These are phyloP conservation scores for Dillenia suffruticosa DNA, from an alignment of 164 flowering plant species.

Conservation along the genomic window DNA sequence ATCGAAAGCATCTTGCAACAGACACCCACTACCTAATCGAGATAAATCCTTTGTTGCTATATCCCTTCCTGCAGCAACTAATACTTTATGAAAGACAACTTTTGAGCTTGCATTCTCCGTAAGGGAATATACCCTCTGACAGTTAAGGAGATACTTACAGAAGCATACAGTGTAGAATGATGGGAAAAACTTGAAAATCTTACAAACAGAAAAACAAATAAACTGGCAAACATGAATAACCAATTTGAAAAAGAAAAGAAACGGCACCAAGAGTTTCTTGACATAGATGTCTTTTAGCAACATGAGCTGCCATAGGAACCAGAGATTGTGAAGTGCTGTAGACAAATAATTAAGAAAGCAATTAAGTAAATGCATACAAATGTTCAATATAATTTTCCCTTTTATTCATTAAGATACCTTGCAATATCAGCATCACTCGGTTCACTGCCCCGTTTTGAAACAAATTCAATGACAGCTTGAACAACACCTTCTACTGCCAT, in stretches of 20 bases:
- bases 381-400: too few relatives aligned
- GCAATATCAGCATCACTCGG: too few relatives aligned
- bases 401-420: too few relatives aligned
- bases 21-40: conserved; percentile 46
- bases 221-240: neutral
- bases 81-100: conserved; percentile 79
- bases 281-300: conserved; percentile 83
- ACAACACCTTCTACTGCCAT: too few relatives aligned
- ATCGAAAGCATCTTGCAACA: too few relatives aligned
- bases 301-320: too few relatives aligned
- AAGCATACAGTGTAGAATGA: neutral
- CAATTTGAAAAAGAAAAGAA: conserved; percentile 39
- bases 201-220: neutral
- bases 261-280: conserved; percentile 88
- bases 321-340: too few relatives aligned
- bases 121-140: conserved; percentile 61
- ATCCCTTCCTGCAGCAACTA: conserved; percentile 84
- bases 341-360: too few relatives aligned
- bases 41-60: conserved; percentile 86
- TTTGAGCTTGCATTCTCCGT: conserved; percentile 77
- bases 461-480: too few relatives aligned
- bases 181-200: neutral
- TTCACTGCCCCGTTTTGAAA: too few relatives aligned
- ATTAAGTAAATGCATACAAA: too few relatives aligned
- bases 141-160: conserved; percentile 33